phyloP scores from a whole-genome alignment of 176 grass and related monocot genomes.

The Phyllostachys edulis region DNA sequence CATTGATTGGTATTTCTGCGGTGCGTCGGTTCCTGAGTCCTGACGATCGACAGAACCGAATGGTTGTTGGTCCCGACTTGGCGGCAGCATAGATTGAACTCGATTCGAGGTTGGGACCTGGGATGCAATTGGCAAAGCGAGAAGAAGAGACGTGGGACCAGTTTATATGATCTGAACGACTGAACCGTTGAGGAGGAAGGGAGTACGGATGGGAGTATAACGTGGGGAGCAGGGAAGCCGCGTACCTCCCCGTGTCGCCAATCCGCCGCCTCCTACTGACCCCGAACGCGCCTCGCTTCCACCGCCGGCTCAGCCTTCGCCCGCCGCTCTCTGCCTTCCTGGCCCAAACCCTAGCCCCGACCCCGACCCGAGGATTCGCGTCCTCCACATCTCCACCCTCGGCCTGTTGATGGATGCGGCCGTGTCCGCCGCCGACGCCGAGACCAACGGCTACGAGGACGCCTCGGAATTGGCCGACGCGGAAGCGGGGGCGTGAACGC shows the following conservation, averaged over 20 bases:
- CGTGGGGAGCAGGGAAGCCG: too few species aligned
- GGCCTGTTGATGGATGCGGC: constrained; percentile 55
- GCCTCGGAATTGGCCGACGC: constrained; percentile 24
- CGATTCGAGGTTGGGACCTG: too few species aligned
- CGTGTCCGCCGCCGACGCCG: not conserved
- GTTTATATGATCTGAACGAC: too few species aligned
- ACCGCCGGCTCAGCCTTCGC: not conserved
- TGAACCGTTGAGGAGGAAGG: too few species aligned
- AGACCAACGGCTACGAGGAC: constrained; percentile 19
- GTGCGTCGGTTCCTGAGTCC: too few species aligned
- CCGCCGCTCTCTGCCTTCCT: not conserved
- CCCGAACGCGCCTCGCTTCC: not conserved
- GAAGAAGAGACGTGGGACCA: too few species aligned
- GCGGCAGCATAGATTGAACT: too few species aligned
- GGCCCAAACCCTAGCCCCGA: not conserved
- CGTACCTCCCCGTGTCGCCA: not conserved
- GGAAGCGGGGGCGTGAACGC: not conserved
- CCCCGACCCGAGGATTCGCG: not conserved
- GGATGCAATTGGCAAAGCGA: too few species aligned
- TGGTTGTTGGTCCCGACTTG: too few species aligned
- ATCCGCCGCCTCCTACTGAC: constrained; percentile 13
- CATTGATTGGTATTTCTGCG: too few species aligned
- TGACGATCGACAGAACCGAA: too few species aligned
- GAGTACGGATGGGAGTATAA: too few species aligned
- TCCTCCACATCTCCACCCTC: constrained; percentile 22